phyloP scores from a whole-genome alignment of 768 basidiomycete genomes.

The Boletus tomentosulus region DNA sequence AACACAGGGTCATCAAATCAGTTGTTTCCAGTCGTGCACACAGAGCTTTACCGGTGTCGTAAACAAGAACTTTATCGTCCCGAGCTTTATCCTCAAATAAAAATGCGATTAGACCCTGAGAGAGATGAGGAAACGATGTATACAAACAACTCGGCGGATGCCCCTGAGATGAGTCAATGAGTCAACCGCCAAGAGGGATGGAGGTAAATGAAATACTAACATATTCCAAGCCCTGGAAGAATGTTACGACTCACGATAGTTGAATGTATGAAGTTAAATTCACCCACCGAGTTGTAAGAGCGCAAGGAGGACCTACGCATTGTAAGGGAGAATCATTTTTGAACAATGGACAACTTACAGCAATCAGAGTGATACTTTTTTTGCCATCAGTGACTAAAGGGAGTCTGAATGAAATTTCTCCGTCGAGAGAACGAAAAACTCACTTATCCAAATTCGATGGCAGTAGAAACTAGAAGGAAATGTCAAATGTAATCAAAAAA shows the following conservation, averaged over 20 bases:
- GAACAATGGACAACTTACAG: neutral
- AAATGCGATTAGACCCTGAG: neutral
- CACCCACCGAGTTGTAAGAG: slow-evolving; percentile 4
- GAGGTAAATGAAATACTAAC: neutral
- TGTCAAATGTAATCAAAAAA: neutral
- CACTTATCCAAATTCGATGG: slow-evolving; percentile 19
- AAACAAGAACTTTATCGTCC: slow-evolving; percentile 5
- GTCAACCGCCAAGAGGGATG: neutral
- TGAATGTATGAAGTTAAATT: neutral
- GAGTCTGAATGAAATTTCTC: neutral
- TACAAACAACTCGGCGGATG: slow-evolving; percentile 2
- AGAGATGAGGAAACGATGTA: neutral
- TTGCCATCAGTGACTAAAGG: slow-evolving; percentile 1
- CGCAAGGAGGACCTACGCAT: neutral
- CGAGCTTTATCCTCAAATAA: neutral
- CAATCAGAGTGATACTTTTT: neutral
- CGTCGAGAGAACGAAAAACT: neutral
- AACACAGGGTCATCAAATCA: neutral
- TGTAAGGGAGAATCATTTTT: neutral
- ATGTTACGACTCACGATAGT: neutral
- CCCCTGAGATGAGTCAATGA: neutral
- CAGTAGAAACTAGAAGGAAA: slow-evolving; percentile 10
- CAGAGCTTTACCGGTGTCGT: slow-evolving; percentile 4
- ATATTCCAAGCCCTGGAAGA: slow-evolving; percentile 6
- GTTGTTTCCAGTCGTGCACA: too few species aligned